phyloP scores from a whole-genome alignment of 345 rosid species.

The Iberis pinnata region DNA sequence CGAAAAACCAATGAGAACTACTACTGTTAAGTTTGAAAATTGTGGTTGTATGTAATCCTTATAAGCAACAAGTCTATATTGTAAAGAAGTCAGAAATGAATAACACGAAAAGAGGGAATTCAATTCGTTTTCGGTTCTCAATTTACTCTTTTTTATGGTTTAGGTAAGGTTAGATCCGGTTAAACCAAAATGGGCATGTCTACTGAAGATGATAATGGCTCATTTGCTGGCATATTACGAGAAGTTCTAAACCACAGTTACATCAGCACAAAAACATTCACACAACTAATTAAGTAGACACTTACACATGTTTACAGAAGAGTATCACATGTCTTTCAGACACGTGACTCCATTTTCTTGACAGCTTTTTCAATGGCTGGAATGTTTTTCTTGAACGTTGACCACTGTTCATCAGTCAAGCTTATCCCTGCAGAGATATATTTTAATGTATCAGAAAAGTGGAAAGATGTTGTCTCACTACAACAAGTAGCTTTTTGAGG shows the following conservation, averaged over 20 bases:
- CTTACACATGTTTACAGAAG: background rate
- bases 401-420: slow-evolving; percentile 85
- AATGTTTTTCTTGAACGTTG: slow-evolving; percentile 46
- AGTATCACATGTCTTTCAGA: slow-evolving; percentile 10
- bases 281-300: slow-evolving; percentile 2
- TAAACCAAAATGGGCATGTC: background rate
- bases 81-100: background rate
- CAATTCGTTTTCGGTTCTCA: background rate
- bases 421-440: slow-evolving; percentile 55
- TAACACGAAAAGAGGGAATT: background rate
- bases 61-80: background rate
- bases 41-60: background rate
- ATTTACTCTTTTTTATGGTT: too few species aligned
- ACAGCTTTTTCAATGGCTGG: slow-evolving; percentile 68
- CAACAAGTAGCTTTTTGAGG: background rate
- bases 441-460: background rate
- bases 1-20: slow-evolving; percentile 8
- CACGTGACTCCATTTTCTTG: slow-evolving; percentile 55
- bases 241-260: background rate
- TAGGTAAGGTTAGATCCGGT: background rate
- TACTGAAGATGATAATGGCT: slow-evolving; percentile 5
- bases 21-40: slow-evolving; percentile 15
- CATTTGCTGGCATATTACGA: background rate
- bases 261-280: background rate
- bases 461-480: background rate